Conservation (phyloP, 768 basidiomycete species). For the Collybia mongolica region DNA sequence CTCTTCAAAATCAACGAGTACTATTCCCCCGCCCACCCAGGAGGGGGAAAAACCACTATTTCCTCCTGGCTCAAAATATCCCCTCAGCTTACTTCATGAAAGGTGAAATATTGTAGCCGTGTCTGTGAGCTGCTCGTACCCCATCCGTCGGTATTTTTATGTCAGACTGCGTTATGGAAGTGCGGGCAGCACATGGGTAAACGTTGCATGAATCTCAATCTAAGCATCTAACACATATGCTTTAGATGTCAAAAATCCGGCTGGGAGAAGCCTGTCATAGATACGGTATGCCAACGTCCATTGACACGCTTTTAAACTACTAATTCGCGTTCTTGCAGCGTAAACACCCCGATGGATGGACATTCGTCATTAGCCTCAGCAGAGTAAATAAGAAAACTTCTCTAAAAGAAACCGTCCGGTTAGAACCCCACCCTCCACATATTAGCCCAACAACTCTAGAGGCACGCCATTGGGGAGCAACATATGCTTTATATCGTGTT, state of each 20-base stretch:
- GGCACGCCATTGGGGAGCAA: conserved; percentile 90
- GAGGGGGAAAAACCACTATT: conserved; percentile 63
- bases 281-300: conserved; percentile 51
- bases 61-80: conserved; percentile 83
- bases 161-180: no score
- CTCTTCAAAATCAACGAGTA: conserved; percentile 56
- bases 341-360: conserved; percentile 47
- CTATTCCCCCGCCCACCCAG: conserved; percentile 17
- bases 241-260: conserved; percentile 82
- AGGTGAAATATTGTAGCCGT: conserved; percentile 37
- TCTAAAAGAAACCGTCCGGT: conserved; percentile 62
- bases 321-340: conserved; percentile 32
- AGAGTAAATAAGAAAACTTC: conserved; percentile 70
- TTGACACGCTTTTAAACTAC: no score
- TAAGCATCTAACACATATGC: no score
- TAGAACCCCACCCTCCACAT: conserved; percentile 76
- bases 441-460: conserved; percentile 67
- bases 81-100: conserved; percentile 77
- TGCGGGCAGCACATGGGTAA: no score
- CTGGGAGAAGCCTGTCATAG: conserved; percentile 84
- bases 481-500: conserved; percentile 85
- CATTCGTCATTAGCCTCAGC: conserved; percentile 68
- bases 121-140: not conserved
- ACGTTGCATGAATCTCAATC: no score
- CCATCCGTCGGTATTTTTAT: not conserved